phyloP scores from a whole-genome alignment of 1,284 basidiomycete genomes.

The Cystobasidium slooffiae region DNA sequence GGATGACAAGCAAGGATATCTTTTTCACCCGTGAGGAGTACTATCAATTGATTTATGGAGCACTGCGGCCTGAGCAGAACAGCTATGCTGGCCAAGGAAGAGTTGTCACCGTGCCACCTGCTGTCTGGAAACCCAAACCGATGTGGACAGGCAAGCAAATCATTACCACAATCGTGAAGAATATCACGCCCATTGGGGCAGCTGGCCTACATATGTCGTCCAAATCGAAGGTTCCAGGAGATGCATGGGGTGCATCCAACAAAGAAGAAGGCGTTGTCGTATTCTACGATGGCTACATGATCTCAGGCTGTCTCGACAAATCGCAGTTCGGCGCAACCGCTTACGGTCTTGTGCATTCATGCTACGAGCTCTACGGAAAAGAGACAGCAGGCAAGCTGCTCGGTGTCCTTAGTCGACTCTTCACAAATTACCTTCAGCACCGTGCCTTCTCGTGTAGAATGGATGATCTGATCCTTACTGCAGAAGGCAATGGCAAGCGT shows the following conservation, averaged over 20 bases:
- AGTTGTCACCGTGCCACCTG: conserved; percentile 82
- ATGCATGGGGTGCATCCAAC: conserved; percentile 69
- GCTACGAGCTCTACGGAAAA: conserved; percentile 97
- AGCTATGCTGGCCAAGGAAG: conserved; percentile 67
- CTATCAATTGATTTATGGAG: conserved; percentile 94
- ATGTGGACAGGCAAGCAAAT: conserved; percentile 99
- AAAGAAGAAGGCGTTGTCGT: conserved; percentile 79
- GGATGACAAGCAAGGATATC: conserved; percentile 96
- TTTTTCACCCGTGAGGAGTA: conserved; percentile 97
- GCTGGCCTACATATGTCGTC: conserved; percentile 84
- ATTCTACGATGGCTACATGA: conserved; percentile 89
- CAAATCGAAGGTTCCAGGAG: conserved; percentile 82
- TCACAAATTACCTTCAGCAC: conserved; percentile 96
- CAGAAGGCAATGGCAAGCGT: conserved; percentile 75
- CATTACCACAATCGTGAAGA: conserved; percentile 87
- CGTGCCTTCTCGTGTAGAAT: conserved; percentile 98
- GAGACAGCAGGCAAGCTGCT: conserved; percentile 87
- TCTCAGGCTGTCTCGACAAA: conserved; percentile 94
- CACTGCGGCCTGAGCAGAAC: conserved; percentile 84
- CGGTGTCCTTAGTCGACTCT: conserved; percentile 87
- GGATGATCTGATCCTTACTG: conserved; percentile 93
- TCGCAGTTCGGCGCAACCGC: conserved; percentile 95
- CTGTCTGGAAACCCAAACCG: conserved; percentile 86
- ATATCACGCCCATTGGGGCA: conserved; percentile 82
- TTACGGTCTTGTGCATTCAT: conserved; percentile 95